These are phyloP conservation scores for Alternaria infectoria DNA, from an alignment of 2,329 filamentous ascomycete species.

Conservation along the genomic window DNA sequence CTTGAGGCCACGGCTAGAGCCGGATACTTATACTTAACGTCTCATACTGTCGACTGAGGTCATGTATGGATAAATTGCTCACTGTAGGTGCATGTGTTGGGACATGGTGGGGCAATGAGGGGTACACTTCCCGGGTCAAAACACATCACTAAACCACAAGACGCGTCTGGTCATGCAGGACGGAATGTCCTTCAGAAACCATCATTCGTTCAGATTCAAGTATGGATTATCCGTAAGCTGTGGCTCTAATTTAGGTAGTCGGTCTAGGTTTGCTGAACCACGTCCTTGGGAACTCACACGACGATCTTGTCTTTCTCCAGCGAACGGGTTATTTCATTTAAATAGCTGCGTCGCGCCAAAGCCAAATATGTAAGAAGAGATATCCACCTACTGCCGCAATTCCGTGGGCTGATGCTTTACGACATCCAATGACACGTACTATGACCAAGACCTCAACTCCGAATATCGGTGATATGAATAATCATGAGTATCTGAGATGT, in stretches of 20 bases:
- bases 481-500: neutral
- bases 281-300: neutral
- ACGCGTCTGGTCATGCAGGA: neutral
- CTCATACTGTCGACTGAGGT: neutral
- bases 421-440: neutral
- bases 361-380: neutral
- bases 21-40: neutral
- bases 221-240: neutral
- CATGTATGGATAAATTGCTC: conserved; percentile 1
- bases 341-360: neutral
- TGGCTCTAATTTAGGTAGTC: neutral
- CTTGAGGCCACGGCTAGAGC: neutral
- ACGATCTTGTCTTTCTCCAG: neutral
- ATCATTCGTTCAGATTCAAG: neutral
- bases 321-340: neutral
- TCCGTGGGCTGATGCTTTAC: neutral
- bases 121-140: conserved; percentile 8
- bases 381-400: neutral
- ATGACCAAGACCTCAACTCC: neutral
- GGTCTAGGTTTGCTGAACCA: neutral
- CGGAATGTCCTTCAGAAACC: neutral
- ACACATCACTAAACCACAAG: neutral
- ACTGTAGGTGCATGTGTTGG: conserved; percentile 11
- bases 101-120: conserved; percentile 21
- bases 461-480: neutral